Evolutionary conservation across 2,329 filamentous ascomycete species (phyloP).

Genomic region (Aspergillus ochraceoroseus): DNA sequence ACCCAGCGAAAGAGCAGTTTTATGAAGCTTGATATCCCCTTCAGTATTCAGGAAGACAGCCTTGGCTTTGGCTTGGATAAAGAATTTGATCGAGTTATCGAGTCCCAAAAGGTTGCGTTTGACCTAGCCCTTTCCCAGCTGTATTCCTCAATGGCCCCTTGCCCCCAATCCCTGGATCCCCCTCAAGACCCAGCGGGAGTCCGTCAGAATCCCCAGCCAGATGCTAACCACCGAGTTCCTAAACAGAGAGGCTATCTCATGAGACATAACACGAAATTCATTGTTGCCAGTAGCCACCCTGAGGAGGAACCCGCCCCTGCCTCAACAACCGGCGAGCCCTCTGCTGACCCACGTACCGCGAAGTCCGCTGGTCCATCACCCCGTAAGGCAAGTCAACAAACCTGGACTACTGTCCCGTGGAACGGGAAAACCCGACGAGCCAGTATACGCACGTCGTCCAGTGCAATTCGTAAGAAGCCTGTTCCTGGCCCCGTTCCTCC

Average conservation of each 20-base stretch:
- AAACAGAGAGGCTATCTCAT: constrained; percentile 96
- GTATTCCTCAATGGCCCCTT: constrained; percentile 19
- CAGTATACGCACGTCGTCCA: constrained; percentile 56
- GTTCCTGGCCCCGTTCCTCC: constrained; percentile 67
- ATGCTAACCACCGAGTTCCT: constrained; percentile 60
- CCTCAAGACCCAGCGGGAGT: constrained; percentile 15
- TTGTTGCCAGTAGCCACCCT: constrained; percentile 76
- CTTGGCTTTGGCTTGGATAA: constrained; percentile 80
- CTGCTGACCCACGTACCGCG: constrained; percentile 41
- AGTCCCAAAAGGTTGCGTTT: constrained; percentile 88
- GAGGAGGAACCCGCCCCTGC: constrained; percentile 48
- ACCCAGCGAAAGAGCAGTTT: constrained; percentile 64
- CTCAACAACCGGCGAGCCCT: constrained; percentile 25
- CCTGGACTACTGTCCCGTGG: constrained; percentile 97
- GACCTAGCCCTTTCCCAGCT: constrained; percentile 42
- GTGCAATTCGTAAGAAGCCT: constrained; percentile 57
- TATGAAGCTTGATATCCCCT: constrained; percentile 74
- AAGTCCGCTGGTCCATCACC: constrained; percentile 65
- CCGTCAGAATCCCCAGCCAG: constrained; percentile 18
- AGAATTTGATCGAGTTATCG: constrained; percentile 92
- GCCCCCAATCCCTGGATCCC: constrained; percentile 13
- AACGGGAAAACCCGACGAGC: constrained; percentile 71
- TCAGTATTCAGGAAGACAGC: constrained; percentile 57
- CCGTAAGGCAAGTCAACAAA: constrained; percentile 76
- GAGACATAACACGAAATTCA: constrained; percentile 96